Evolutionary conservation across 371 early-diverging fungal genomes (phyloP), one percentile per base, ranked within the genome.

Genomic region (Circinella umbellata): DNA sequence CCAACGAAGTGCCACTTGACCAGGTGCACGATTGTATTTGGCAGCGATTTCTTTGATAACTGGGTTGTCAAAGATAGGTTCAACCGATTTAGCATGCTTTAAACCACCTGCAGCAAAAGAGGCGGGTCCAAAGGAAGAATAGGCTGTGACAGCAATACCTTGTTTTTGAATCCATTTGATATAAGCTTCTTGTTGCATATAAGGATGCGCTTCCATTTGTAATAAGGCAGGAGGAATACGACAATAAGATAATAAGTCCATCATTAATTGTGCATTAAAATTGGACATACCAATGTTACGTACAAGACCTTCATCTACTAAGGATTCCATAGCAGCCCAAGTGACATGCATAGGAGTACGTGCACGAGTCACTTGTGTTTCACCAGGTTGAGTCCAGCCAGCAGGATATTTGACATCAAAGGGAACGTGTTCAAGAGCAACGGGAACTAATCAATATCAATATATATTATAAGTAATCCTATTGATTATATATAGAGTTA

Each of bases 181-280:
- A 27, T 42, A 54, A 4, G 75, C 74, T 11, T 77, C 68, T 66
- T 92, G 92, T 54, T 85, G 86, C 38, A 91, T 76, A 70, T 91
- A 89, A 5, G 92, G 93, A 70, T 91, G 90, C n/a, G 87, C 74
- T 70, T 93, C 89, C 55, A 86, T 76, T 80, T 95, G 93, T 17
- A 81, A 70, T 67, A 85, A 77, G 0, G 82, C 70, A 38, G 84
- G 85, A 55, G 69, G 74, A 69, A 86, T 74, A 64, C 78, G 80
- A 39, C 82, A 84, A 67, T 85, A 84, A 2, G 79, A 74, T 46
- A 86, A 63, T 54, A 86, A 59, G 59, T 85, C 84, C 79, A 80
- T 79, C 60, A 86, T 64, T n/a, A 82, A 64, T 27, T 78, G 69
- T 13, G 75, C 76, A 17, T 76, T 71, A 63, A 84, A 85, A 73